Evolutionary conservation across 2,329 filamentous ascomycete species (phyloP).

Genomic region (Sphaceloma murrayae): DNA sequence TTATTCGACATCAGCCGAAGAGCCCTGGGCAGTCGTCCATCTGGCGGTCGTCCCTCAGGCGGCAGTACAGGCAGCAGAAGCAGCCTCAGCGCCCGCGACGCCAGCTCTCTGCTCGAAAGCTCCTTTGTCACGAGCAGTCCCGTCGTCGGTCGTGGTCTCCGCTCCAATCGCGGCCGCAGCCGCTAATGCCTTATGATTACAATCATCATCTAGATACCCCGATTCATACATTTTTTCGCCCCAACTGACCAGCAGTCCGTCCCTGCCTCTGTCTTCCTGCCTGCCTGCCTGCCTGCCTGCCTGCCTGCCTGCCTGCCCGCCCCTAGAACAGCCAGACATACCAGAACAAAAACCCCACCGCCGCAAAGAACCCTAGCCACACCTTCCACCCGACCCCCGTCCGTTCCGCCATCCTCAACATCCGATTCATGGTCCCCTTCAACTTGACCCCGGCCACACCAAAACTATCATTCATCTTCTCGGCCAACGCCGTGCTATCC

Average conservation of each 20-base stretch:
- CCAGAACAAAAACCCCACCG: constrained; percentile 71
- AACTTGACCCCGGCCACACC: constrained; percentile 73
- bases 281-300: background rate
- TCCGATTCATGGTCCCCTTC: constrained; percentile 89
- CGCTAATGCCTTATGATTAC: constrained; percentile 3
- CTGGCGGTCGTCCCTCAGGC: too few relatives aligned
- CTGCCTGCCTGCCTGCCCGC: background rate
- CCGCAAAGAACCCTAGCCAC: constrained; percentile 80
- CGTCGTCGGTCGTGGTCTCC: constrained; percentile 21
- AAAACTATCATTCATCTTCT: constrained; percentile 94
- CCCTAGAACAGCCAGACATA: constrained; percentile 71
- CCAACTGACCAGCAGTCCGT: constrained; percentile 4
- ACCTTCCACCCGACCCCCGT: constrained; percentile 95
- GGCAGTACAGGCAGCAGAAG: constrained; percentile 20
- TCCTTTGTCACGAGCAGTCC: constrained; percentile 31
- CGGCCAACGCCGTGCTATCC: constrained; percentile 74
- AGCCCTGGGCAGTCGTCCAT: constrained; percentile 20
- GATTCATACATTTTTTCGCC: too few relatives aligned
- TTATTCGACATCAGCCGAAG: constrained; percentile 22
- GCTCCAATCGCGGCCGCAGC: constrained; percentile 8
- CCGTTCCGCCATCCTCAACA: constrained; percentile 89
- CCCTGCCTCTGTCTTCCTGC: background rate
- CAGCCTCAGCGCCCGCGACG: constrained; percentile 27
- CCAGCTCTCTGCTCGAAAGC: constrained; percentile 31
- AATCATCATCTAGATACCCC: constrained; percentile 7